A percentile compares a stretch with the other conserved stretches of the same genome.
phyloP scores from a whole-genome alignment of 345 rosid species.

The Laguncularia racemosa region DNA sequence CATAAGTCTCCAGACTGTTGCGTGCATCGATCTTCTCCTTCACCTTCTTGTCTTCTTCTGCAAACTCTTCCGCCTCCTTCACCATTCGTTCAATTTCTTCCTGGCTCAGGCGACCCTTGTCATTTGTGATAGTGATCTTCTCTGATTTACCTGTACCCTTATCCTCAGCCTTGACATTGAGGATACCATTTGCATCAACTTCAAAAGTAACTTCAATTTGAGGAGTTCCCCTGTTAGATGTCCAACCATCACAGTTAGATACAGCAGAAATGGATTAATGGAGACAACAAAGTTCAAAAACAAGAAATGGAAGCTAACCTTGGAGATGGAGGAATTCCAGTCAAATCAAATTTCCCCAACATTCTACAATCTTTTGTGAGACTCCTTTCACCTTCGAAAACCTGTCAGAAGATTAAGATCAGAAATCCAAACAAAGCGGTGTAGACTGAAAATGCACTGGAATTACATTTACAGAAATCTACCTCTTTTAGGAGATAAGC shows the following conservation, averaged over 20 bases:
- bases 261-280: neutral
- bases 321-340: constrained; percentile 86
- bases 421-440: too few species aligned
- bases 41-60: constrained; percentile 94
- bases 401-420: constrained; percentile 25
- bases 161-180: constrained; percentile 89
- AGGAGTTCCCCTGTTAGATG: constrained; percentile 75
- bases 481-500: too few species aligned
- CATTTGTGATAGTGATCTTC: constrained; percentile 93
- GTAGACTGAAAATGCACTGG: too few species aligned
- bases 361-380: constrained; percentile 85
- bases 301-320: constrained; percentile 29
- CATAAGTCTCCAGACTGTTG: constrained; percentile 76
- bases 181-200: constrained; percentile 91
- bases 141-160: constrained; percentile 84
- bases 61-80: constrained; percentile 87
- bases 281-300: neutral
- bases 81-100: constrained; percentile 97
- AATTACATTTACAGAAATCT: too few species aligned
- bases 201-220: constrained; percentile 97
- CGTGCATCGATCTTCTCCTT: constrained; percentile 92
- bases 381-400: constrained; percentile 98
- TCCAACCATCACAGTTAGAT: neutral
- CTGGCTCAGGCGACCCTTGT: constrained; percentile 90
- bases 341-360: constrained; percentile 82